Conservation (phyloP, 2,329 filamentous ascomycete genomes). For the Fusarium dimerum region DNA sequence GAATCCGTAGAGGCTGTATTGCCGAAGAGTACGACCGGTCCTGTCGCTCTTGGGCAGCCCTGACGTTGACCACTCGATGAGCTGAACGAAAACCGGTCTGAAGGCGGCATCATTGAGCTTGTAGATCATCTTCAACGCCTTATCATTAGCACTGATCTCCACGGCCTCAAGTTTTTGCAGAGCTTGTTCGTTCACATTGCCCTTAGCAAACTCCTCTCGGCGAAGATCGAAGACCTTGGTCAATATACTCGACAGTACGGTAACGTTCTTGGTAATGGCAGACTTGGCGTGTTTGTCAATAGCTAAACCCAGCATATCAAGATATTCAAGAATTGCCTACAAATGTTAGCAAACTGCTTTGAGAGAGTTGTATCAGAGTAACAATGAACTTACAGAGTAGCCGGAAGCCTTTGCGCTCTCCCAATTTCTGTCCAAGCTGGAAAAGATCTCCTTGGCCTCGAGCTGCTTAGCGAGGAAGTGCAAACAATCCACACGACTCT, state of each 20-base stretch:
- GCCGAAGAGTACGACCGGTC: slow-evolving; percentile 59
- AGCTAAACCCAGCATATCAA: slow-evolving; percentile 68
- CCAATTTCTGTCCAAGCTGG: slow-evolving; percentile 74
- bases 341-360: slow-evolving; percentile 31
- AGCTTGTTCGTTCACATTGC: slow-evolving; percentile 45
- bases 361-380: neutral
- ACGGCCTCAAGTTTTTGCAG: slow-evolving; percentile 56
- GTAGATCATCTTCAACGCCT: slow-evolving; percentile 86
- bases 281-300: slow-evolving; percentile 80
- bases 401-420: slow-evolving; percentile 61
- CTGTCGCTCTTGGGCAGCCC: slow-evolving; percentile 63
- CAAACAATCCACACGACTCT: slow-evolving; percentile 68
- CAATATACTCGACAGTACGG: slow-evolving; percentile 66
- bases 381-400: slow-evolving; percentile 53
- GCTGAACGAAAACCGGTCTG: slow-evolving; percentile 81
- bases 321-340: slow-evolving; percentile 66
- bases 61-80: slow-evolving; percentile 78
- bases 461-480: slow-evolving; percentile 75
- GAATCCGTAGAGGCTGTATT: slow-evolving; percentile 81
- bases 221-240: slow-evolving; percentile 65
- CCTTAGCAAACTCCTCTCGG: slow-evolving; percentile 52
- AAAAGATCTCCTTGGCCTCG: slow-evolving; percentile 74
- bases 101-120: slow-evolving; percentile 95
- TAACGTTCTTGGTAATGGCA: slow-evolving; percentile 73
- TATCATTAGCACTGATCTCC: slow-evolving; percentile 67